Evolutionary conservation across 2,329 filamentous ascomycete genomes (phyloP).

Genomic region (Pseudodiploospora longispora): DNA sequence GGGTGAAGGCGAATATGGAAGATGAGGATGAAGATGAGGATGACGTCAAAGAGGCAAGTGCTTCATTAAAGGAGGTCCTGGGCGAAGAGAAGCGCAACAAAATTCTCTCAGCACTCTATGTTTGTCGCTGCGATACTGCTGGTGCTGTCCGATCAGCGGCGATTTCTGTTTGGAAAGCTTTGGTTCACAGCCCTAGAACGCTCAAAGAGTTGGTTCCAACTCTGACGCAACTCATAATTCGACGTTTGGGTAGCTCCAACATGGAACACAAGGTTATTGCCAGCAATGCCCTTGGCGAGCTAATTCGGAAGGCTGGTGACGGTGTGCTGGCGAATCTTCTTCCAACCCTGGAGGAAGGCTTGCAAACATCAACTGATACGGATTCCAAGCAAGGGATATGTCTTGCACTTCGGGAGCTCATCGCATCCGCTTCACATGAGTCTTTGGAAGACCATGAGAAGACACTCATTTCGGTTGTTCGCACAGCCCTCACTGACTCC

Average conservation of each 20-base stretch:
- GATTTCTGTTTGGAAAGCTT: slow-evolving; percentile 91
- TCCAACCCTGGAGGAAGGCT: slow-evolving; percentile 84
- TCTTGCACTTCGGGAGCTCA: slow-evolving; percentile 88
- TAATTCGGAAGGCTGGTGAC: slow-evolving; percentile 95
- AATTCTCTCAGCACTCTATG: slow-evolving; percentile 92
- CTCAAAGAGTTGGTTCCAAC: slow-evolving; percentile 94
- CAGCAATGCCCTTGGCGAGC: slow-evolving; percentile 89
- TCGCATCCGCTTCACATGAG: slow-evolving; percentile 79
- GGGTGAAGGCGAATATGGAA: slow-evolving; percentile 73
- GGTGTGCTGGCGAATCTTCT: slow-evolving; percentile 80
- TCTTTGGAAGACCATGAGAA: slow-evolving; percentile 91
- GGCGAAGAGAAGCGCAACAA: slow-evolving; percentile 96
- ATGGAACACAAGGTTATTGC: slow-evolving; percentile 99
- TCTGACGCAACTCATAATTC: slow-evolving; percentile 88
- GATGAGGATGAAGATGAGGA: slow-evolving; percentile 73
- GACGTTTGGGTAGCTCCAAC: slow-evolving; percentile 86
- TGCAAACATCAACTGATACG: slow-evolving; percentile 79
- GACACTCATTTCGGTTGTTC: slow-evolving; percentile 87
- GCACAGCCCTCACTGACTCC: slow-evolving; percentile 83
- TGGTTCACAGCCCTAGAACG: slow-evolving; percentile 78
- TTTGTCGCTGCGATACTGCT: slow-evolving; percentile 95
- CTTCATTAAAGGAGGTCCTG: slow-evolving; percentile 87
- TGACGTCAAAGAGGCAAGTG: slow-evolving; percentile 73
- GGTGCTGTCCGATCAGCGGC: slow-evolving; percentile 83
- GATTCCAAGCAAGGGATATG: slow-evolving; percentile 97